These are phyloP conservation scores for Byssoonygena ceratinophila DNA, from an alignment of 2,329 filamentous ascomycete species.

Conservation along the genomic window DNA sequence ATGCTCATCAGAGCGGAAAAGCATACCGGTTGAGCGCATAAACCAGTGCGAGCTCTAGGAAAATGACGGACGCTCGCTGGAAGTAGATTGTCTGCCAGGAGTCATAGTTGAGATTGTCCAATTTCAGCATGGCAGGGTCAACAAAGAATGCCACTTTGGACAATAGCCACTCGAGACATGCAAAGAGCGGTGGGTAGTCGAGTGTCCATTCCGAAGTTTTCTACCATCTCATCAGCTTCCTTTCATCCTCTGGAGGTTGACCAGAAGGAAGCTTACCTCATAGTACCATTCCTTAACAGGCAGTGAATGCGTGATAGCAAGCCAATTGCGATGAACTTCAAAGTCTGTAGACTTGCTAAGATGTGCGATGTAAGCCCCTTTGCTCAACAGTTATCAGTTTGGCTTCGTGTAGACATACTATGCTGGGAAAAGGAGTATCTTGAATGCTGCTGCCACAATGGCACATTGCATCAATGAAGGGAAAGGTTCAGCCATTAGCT, in stretches of 20 bases:
- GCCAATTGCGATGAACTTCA: conserved; percentile 97
- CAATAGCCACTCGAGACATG: conserved; percentile 88
- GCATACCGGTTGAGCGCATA: conserved; percentile 67
- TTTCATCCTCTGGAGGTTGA: neutral
- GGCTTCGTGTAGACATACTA: conserved; percentile 57
- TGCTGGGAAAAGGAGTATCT: conserved; percentile 82
- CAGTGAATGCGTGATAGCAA: conserved; percentile 85
- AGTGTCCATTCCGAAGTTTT: conserved; percentile 98
- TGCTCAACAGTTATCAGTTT: neutral
- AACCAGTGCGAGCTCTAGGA: conserved; percentile 71
- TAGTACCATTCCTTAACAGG: conserved; percentile 87
- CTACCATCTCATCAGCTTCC: conserved; percentile 27
- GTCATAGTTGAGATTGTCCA: conserved; percentile 73
- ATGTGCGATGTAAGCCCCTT: neutral
- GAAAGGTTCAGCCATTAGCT: conserved; percentile 63
- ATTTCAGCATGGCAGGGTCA: conserved; percentile 70
- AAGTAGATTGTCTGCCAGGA: conserved; percentile 94
- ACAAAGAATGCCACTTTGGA: conserved; percentile 67
- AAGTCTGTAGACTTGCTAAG: conserved; percentile 95
- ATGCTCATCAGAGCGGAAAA: neutral
- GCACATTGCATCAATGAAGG: conserved; percentile 85
- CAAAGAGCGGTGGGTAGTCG: conserved; percentile 97
- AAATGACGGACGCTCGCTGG: conserved; percentile 76
- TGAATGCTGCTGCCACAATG: conserved; percentile 74
- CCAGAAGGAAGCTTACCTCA: conserved; percentile 45